Evolutionary conservation across 2,329 filamentous ascomycete species (phyloP).

Genomic region (Aspergillus quadrilineatus): DNA sequence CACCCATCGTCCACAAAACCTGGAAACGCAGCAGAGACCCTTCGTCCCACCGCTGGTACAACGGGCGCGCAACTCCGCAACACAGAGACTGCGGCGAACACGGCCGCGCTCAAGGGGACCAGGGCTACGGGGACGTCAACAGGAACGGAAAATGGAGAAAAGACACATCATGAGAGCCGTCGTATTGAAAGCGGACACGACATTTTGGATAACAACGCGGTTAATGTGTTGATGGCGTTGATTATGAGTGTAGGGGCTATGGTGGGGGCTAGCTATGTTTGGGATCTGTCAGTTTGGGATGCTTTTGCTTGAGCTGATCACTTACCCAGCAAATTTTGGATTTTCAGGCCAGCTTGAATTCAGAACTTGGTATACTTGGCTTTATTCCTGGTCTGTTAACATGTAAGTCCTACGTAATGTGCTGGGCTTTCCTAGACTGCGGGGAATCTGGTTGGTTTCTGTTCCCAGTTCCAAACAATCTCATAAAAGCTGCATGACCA

Average conservation of each 20-base stretch:
- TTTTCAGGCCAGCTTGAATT: neutral
- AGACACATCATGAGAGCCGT: slow-evolving; percentile 56
- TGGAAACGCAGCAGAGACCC: slow-evolving; percentile 17
- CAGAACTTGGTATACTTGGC: too few species aligned
- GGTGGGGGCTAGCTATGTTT: slow-evolving; percentile 46
- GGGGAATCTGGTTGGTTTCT: too few species aligned
- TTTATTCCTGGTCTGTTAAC: too few species aligned
- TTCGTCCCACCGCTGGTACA: slow-evolving; percentile 7
- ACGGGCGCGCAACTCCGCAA: slow-evolving; percentile 27
- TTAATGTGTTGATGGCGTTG: slow-evolving; percentile 89
- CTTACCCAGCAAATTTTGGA: neutral
- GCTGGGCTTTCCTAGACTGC: too few species aligned
- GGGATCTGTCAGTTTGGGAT: slow-evolving; percentile 27
- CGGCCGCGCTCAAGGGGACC: slow-evolving; percentile 27
- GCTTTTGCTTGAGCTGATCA: neutral
- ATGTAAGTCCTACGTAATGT: too few species aligned
- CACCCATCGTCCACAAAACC: slow-evolving; percentile 30
- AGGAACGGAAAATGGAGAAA: slow-evolving; percentile 18
- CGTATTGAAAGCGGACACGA: slow-evolving; percentile 67
- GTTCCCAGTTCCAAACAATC: too few species aligned
- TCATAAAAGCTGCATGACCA: too few species aligned
- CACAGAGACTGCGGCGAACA: slow-evolving; percentile 31
- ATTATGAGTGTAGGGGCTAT: slow-evolving; percentile 79
- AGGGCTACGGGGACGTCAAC: slow-evolving; percentile 18
- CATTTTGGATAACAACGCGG: slow-evolving; percentile 88